phyloP scores from a whole-genome alignment of 345 rosid species.

The Garcia nutans region DNA sequence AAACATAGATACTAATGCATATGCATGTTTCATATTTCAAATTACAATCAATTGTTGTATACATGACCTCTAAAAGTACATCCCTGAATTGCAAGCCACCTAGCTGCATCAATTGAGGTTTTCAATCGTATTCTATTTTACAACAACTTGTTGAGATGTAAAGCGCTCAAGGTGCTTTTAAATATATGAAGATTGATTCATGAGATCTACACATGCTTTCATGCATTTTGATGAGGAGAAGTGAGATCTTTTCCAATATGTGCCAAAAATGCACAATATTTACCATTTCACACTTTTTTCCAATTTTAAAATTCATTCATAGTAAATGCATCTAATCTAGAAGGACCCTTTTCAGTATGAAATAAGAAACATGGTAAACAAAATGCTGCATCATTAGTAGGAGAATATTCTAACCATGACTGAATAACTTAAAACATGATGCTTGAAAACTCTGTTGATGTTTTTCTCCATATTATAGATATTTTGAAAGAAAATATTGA shows the following conservation, averaged over 20 bases:
- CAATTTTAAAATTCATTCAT: neutral
- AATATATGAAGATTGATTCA: neutral
- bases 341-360: neutral
- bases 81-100: slow-evolving; percentile 5
- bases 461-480: too few relatives aligned
- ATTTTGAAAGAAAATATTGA: too few relatives aligned
- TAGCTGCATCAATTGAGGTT: neutral
- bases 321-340: neutral
- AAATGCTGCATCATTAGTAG: neutral
- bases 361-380: neutral
- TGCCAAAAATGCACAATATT: neutral
- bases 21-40: too few relatives aligned
- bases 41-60: too few relatives aligned
- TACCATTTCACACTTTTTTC: neutral
- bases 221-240: neutral
- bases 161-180: rapidly evolving
- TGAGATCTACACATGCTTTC: neutral
- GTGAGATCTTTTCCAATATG: neutral
- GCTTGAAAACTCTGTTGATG: too few relatives aligned
- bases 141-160: neutral
- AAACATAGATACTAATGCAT: too few relatives aligned
- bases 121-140: neutral
- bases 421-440: too few relatives aligned
- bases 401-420: too few relatives aligned
- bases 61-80: slow-evolving; percentile 12